Percentiles rank a stretch among this genome's conserved stretches.
Conservation (phyloP, 192 early-diverging fungal species). For the Gamsiella multidivaricata region DNA sequence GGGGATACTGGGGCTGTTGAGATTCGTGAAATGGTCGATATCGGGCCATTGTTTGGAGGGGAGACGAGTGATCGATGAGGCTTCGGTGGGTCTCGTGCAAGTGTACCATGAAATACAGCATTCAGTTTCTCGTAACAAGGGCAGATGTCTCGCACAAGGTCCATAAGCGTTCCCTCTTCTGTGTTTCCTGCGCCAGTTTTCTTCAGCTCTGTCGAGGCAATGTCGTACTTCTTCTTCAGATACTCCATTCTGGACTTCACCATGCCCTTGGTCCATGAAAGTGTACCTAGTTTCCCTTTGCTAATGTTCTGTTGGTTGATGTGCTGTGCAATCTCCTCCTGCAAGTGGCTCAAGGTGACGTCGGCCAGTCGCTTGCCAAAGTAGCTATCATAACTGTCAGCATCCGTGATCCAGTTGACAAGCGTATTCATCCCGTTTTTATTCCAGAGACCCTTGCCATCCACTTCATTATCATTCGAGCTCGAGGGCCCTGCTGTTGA, state of each 20-base stretch:
- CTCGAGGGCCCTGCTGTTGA: too few relatives aligned
- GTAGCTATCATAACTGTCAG: too few relatives aligned
- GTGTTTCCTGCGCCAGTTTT: not conserved
- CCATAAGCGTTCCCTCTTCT: not conserved
- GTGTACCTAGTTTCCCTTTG: too few relatives aligned
- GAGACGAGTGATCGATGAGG: too few relatives aligned
- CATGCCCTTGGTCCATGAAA: not conserved
- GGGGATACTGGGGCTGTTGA: too few relatives aligned
- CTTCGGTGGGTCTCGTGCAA: not conserved
- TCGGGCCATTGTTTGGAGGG: not conserved
- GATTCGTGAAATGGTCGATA: too few relatives aligned
- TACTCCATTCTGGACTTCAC: not conserved
- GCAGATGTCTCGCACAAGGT: not conserved
- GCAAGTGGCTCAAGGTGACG: too few relatives aligned
- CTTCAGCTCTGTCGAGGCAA: not conserved
- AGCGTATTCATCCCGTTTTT: not conserved
- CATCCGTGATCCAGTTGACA: too few relatives aligned
- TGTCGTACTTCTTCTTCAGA: slow-evolving; percentile 3
- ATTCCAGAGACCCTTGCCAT: not conserved
- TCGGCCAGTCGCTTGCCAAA: too few relatives aligned
- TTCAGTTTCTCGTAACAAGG: not conserved
- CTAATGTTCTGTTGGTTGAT: too few relatives aligned
- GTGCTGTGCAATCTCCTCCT: too few relatives aligned
- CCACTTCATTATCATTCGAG: too few relatives aligned
- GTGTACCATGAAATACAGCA: not conserved